phyloP scores from a whole-genome alignment of 2,329 filamentous ascomycete genomes.

The Aphanoascus verrucosus region DNA sequence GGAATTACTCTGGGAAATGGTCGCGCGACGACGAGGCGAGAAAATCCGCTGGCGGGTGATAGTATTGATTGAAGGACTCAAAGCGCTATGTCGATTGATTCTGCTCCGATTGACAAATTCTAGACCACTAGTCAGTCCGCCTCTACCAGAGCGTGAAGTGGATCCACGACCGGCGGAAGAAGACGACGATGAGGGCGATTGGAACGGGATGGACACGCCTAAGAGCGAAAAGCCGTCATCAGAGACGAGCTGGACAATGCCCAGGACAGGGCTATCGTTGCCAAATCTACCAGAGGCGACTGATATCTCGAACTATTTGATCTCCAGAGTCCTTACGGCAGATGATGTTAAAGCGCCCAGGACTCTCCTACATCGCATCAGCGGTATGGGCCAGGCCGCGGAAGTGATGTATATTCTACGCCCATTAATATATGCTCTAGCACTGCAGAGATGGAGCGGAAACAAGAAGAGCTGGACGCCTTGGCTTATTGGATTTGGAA shows the following conservation, averaged over 20 bases:
- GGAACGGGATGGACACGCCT: slow-evolving; percentile 39
- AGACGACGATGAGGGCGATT: slow-evolving; percentile 41
- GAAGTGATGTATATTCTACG: slow-evolving; percentile 88
- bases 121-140: slow-evolving; percentile 69
- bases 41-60: slow-evolving; percentile 75
- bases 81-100: slow-evolving; percentile 71
- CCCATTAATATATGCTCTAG: slow-evolving; percentile 74
- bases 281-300: slow-evolving; percentile 69
- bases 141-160: slow-evolving; percentile 73
- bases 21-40: slow-evolving; percentile 72
- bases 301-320: slow-evolving; percentile 77
- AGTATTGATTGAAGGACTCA: slow-evolving; percentile 71
- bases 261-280: slow-evolving; percentile 77
- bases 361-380: slow-evolving; percentile 64
- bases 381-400: slow-evolving; percentile 66
- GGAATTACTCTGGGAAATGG: slow-evolving; percentile 95
- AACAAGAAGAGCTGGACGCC: slow-evolving; percentile 78
- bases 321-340: slow-evolving; percentile 81
- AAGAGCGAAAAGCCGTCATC: slow-evolving; percentile 28
- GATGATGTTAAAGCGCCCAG: slow-evolving; percentile 93
- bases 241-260: slow-evolving; percentile 69
- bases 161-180: slow-evolving; percentile 52
- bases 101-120: slow-evolving; percentile 74
- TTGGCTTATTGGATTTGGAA: slow-evolving; percentile 73
- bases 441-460: slow-evolving; percentile 61